Evolutionary conservation across 129 eudicot genomes (phyloP).

Genomic region (Flaveria ramosissima): DNA sequence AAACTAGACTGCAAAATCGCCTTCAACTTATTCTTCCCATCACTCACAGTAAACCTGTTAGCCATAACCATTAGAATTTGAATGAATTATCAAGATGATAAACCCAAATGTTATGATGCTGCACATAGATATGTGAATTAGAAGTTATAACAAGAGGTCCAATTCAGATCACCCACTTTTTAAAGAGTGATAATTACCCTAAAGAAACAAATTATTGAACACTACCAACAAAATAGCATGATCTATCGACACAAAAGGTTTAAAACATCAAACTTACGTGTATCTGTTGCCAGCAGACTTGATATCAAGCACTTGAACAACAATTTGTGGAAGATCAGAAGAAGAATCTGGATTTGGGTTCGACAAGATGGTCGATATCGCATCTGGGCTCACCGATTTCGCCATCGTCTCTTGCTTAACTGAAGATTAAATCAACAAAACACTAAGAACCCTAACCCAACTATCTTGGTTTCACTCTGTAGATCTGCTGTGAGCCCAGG

Average conservation of each 20-base stretch:
- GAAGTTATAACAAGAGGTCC: too few species aligned
- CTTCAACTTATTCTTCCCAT: constrained; percentile 74
- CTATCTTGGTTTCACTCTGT: constrained; percentile 10
- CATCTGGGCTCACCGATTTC: constrained; percentile 64
- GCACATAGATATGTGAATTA: background rate
- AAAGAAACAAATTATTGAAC: background rate
- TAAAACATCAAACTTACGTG: constrained; percentile 40
- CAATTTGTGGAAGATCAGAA: constrained; percentile 55
- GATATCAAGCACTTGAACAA: constrained; percentile 87
- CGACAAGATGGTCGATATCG: constrained; percentile 56
- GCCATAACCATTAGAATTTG: background rate
- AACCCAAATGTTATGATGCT: background rate
- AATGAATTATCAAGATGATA: background rate
- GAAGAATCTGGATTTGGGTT: constrained; percentile 77
- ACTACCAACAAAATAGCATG: background rate
- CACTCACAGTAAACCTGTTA: constrained; percentile 72
- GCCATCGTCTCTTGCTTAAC: constrained; percentile 38
- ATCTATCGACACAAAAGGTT: background rate
- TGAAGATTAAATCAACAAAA: background rate
- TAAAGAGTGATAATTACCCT: too few species aligned
- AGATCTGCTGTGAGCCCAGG: constrained; percentile 3
- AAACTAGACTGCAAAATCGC: constrained; percentile 68
- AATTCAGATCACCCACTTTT: background rate
- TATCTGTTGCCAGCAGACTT: constrained; percentile 68
- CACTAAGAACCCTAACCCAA: constrained; percentile 9